phyloP scores from a whole-genome alignment of 83 land plant species.

The Picea abies region DNA sequence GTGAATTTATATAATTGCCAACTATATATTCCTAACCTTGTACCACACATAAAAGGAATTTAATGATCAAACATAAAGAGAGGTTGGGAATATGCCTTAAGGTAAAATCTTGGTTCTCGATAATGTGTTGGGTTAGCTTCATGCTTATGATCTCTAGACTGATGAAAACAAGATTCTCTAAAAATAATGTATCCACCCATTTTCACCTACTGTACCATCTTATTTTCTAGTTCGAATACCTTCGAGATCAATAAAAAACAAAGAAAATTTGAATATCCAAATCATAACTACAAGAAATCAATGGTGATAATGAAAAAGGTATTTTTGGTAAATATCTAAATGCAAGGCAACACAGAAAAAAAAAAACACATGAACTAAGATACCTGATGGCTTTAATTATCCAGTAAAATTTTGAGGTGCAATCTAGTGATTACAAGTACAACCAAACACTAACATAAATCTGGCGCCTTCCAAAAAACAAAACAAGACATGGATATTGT shows the following conservation, averaged over 20 bases:
- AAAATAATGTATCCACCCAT: conserved; percentile 89
- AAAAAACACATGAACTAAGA: too few species aligned
- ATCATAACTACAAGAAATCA: not conserved
- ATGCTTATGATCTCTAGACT: conserved; percentile 93
- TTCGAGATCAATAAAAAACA: too few species aligned
- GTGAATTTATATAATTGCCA: too few species aligned
- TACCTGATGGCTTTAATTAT: too few species aligned
- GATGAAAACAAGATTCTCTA: conserved; percentile 98
- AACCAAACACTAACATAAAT: not conserved
- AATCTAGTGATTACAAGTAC: not conserved
- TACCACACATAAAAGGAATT: too few species aligned
- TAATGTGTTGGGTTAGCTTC: conserved; percentile 96
- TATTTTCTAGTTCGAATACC: conserved; percentile 23
- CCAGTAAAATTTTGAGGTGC: too few species aligned
- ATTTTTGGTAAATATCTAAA: too few species aligned
- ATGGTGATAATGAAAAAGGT: not conserved
- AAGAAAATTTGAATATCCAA: too few species aligned
- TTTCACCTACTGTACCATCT: conserved; percentile 19
- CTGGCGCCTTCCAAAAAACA: not conserved
- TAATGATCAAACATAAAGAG: not conserved
- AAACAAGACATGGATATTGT: too few species aligned
- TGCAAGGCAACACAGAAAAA: too few species aligned
- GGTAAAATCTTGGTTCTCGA: conserved; percentile 89
- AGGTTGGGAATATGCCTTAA: conserved; percentile 55
- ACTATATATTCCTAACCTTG: too few species aligned